Conservation (phyloP, 768 basidiomycete genomes). For the Hysterangium stoloniferum region DNA sequence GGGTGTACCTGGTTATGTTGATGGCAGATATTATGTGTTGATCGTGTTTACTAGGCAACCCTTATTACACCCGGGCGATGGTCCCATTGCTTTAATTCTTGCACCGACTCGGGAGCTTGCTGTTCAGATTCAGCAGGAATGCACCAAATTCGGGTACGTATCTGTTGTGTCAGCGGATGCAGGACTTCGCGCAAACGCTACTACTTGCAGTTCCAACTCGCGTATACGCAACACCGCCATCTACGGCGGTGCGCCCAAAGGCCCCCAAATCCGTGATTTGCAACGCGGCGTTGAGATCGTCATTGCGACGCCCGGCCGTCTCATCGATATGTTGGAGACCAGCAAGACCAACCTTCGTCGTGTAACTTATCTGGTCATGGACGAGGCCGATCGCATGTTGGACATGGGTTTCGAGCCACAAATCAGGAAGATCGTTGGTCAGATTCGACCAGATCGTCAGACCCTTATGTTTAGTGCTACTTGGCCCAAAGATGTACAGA, state of each 20-base stretch:
- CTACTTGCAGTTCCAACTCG: constrained; percentile 60
- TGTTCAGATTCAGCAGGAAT: constrained; percentile 98
- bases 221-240: constrained; percentile 98
- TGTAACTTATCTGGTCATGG: constrained; percentile 97
- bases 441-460: constrained; percentile 97
- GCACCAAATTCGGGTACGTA: constrained; percentile 90
- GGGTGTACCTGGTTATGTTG: constrained; percentile 25
- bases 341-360: constrained; percentile 95
- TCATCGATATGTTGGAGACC: constrained; percentile 98
- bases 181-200: constrained; percentile 2
- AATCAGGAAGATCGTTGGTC: constrained; percentile 94
- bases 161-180: constrained; percentile 5
- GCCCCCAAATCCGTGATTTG: constrained; percentile 95
- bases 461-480: constrained; percentile 99
- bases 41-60: constrained; percentile 67
- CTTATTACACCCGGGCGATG: constrained; percentile 86
- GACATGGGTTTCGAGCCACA: constrained; percentile 99
- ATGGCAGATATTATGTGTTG: too few species aligned
- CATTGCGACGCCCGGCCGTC: constrained; percentile 98
- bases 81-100: constrained; percentile 93
- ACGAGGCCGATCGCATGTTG: constrained; percentile 99
- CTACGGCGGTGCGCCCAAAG: constrained; percentile 98
- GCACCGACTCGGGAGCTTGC: constrained; percentile 98
- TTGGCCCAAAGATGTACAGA: constrained; percentile 99
- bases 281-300: constrained; percentile 96